Evolutionary conservation across 768 basidiomycete genomes (phyloP).

Genomic region (Lentinula lateritia): DNA sequence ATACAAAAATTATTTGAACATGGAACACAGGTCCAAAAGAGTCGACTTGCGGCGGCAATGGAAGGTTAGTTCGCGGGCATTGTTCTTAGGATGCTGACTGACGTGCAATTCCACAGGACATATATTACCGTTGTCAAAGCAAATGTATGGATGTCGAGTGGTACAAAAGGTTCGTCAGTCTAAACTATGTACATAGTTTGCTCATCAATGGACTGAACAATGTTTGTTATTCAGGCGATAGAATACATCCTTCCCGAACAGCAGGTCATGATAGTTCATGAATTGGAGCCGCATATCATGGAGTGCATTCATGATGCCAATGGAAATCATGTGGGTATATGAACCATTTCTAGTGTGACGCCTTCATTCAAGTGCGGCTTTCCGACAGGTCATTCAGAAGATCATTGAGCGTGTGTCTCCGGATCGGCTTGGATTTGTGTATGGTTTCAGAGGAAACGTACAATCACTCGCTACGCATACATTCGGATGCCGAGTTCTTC

Average conservation of each 20-base stretch:
- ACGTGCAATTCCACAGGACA: constrained; percentile 22
- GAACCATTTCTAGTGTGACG: constrained; percentile 3
- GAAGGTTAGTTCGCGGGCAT: constrained; percentile 36
- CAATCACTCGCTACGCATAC: constrained; percentile 81
- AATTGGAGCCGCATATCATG: constrained; percentile 75
- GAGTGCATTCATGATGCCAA: constrained; percentile 88
- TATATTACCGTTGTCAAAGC: constrained; percentile 69
- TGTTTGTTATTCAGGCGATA: constrained; percentile 54
- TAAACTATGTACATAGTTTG: background rate
- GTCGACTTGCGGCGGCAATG: constrained; percentile 63
- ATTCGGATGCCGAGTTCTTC: constrained; percentile 92
- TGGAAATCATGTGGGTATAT: constrained; percentile 77
- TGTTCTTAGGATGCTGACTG: background rate
- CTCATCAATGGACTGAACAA: constrained; percentile 1
- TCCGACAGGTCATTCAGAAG: constrained; percentile 74
- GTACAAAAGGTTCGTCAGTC: constrained; percentile 70
- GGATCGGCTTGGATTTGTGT: constrained; percentile 72
- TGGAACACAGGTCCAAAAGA: constrained; percentile 72
- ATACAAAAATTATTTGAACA: constrained; percentile 92
- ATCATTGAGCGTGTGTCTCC: constrained; percentile 76
- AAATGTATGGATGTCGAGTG: constrained; percentile 96
- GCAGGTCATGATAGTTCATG: constrained; percentile 67
- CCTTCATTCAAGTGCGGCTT: background rate
- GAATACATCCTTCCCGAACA: constrained; percentile 78
- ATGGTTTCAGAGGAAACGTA: constrained; percentile 71